Evolutionary conservation across 1,139 yeast species (phyloP), one percentile per base, ranked within the genome.

Genomic region (Pichia sp.): DNA sequence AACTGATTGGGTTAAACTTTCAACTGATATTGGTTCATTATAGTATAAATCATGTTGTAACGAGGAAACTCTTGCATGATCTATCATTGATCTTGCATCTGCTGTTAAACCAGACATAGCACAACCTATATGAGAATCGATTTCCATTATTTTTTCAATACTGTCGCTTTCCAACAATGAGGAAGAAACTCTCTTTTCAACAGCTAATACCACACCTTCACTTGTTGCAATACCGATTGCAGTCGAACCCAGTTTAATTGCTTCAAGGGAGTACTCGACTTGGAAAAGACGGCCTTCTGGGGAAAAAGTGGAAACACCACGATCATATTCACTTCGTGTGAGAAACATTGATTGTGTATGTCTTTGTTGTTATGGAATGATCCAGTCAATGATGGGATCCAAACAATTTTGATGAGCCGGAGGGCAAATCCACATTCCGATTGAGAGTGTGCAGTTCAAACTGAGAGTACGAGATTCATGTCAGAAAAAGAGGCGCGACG

Each of bases 81-180:
- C 98, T 64, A 94, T 88, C 96, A 94, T 89, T 30, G 96, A 86
- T 62, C 98, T 77, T 20, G 98, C 99, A 71, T 94, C 99, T 4
- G 99, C 98, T 1, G 98, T 92, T 58, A 94, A 76, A 9, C 99
- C 99, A 56, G 95, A 83, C 97, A 94, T 92, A 61, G 99, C 98
- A 71, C 97, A 89, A 40, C 99, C 98, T 52, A 94, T 82, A 66
- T 94, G 98, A 48, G 73, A 73, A 64, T 94, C 99, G 51, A 94
- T 84, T 66, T 94, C 98, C 56, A 92, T 88, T 58, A 92, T 90
- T 70, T 94, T 94, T 66, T 94, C 98, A 66, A 94, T 90, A 43
- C 96, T 86, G 32, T 92, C 84, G 39, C 92, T 83, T 66, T 94
- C 99, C 52, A 94, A 76, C 54, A 94, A 72, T 13, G 96, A 79